A percentile compares a stretch with the other conserved stretches of the same genome.
phyloP scores from a whole-genome alignment of 2,329 filamentous ascomycete species.

The Thelonectria olida region DNA sequence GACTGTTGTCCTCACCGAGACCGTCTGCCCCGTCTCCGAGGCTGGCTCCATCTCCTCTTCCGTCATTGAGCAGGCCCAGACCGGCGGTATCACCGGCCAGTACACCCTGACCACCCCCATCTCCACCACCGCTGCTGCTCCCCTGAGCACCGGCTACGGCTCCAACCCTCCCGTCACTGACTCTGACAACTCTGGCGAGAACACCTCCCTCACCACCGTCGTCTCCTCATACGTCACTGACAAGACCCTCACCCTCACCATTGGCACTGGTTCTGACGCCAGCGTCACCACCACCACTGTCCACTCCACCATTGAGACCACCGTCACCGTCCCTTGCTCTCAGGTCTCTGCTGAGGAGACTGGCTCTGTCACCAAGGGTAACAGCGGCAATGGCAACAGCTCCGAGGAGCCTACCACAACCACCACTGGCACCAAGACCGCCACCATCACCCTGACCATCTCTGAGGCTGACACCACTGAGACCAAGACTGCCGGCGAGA shows the following conservation, averaged over 20 bases:
- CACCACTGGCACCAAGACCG: conserved; percentile 48
- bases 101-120: conserved; percentile 40
- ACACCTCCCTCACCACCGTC: conserved; percentile 32
- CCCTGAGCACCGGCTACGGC: conserved; percentile 45
- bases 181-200: conserved; percentile 27
- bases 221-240: conserved; percentile 43
- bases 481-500: conserved; percentile 31
- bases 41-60: conserved; percentile 52
- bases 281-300: conserved; percentile 54
- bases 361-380: neutral
- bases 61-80: conserved; percentile 47
- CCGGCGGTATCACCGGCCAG: conserved; percentile 49
- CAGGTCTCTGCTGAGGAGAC: conserved; percentile 27
- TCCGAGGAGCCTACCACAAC: conserved; percentile 48
- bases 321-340: conserved; percentile 44
- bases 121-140: conserved; percentile 29
- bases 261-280: conserved; percentile 43
- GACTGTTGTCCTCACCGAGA: conserved; percentile 51
- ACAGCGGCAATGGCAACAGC: conserved; percentile 19
- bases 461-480: conserved; percentile 33
- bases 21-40: conserved; percentile 57
- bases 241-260: conserved; percentile 47
- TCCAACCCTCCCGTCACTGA: conserved; percentile 8
- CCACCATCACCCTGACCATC: conserved; percentile 48
- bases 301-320: conserved; percentile 52